phyloP scores from a whole-genome alignment of 768 basidiomycete species.

The Amanita muscaria region DNA sequence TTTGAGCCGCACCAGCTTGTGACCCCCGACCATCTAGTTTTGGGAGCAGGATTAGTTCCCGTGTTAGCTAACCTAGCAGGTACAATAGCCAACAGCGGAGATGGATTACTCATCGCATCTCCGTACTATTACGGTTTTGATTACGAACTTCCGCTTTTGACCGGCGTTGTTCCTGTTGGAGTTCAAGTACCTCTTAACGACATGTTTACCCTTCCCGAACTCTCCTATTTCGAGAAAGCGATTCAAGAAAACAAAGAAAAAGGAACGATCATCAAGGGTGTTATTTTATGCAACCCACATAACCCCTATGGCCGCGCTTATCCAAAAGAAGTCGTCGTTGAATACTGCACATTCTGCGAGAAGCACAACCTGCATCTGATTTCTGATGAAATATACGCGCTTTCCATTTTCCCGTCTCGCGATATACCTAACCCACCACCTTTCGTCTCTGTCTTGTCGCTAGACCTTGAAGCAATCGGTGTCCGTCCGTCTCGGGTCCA shows the following conservation, averaged over 20 bases:
- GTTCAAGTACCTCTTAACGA: conserved; percentile 8
- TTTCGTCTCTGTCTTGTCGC: conserved; percentile 17
- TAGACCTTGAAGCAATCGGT: conserved; percentile 13
- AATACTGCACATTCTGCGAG: conserved; percentile 13
- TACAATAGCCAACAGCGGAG: conserved; percentile 11
- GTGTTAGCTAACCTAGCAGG: conserved; percentile 10
- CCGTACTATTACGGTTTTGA: conserved; percentile 18
- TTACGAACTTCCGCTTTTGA: conserved; percentile 3
- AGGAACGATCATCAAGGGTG: conserved; percentile 15
- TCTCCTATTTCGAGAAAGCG: conserved; percentile 14
- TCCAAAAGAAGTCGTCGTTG: conserved; percentile 14
- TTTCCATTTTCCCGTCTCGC: conserved; percentile 16
- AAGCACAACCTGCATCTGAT: conserved; percentile 20
- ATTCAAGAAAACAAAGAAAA: conserved; percentile 10
- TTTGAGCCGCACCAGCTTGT: conserved; percentile 12
- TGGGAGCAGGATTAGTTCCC: conserved; percentile 12
- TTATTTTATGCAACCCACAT: conserved; percentile 23
- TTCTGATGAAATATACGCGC: conserved; percentile 23
- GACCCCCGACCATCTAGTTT: conserved; percentile 9
- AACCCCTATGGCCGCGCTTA: conserved; percentile 20
- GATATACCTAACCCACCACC: conserved; percentile 14
- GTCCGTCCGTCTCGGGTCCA: conserved; percentile 18
- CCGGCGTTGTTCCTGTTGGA: conserved; percentile 7
- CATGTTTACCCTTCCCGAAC: conserved; percentile 11
- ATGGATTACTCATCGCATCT: conserved; percentile 12